phyloP scores from a whole-genome alignment of 2,329 filamentous ascomycete genomes.

The Cercospora sp. region DNA sequence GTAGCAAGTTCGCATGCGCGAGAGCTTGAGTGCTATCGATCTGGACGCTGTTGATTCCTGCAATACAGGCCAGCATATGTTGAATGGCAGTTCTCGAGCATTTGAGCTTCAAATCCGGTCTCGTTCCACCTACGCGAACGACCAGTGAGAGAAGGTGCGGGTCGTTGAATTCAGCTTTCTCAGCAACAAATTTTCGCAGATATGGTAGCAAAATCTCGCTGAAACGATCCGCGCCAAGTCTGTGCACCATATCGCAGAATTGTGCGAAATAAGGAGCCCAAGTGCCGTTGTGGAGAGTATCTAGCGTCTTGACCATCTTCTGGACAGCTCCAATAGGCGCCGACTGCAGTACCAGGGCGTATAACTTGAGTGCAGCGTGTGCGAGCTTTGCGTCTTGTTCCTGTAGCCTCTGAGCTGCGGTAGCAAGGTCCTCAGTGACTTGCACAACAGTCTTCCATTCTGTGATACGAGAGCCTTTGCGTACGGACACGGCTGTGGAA shows the following conservation, averaged over 20 bases:
- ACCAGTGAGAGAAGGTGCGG: constrained; percentile 20
- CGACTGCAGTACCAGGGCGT: constrained; percentile 69
- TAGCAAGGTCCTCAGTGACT: constrained; percentile 37
- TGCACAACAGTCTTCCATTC: constrained; percentile 70
- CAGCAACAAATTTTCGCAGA: constrained; percentile 80
- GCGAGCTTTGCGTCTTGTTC: constrained; percentile 30
- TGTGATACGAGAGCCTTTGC: constrained; percentile 72
- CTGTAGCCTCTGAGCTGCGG: constrained; percentile 21
- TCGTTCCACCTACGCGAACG: constrained; percentile 15
- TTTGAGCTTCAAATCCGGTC: constrained; percentile 19
- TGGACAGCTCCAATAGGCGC: constrained; percentile 79
- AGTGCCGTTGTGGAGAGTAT: constrained; percentile 63
- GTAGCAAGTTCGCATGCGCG: constrained; percentile 19
- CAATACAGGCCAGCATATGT: constrained; percentile 1
- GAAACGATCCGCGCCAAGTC: constrained; percentile 73
- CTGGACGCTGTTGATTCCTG: not conserved
- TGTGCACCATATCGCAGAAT: constrained; percentile 80
- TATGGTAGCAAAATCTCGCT: constrained; percentile 73
- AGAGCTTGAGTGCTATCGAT: not conserved
- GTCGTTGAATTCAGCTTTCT: constrained; percentile 40
- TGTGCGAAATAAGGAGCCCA: constrained; percentile 74
- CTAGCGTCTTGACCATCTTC: constrained; percentile 65
- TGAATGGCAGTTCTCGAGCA: not conserved
- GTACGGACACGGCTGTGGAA: constrained; percentile 72
- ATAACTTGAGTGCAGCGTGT: constrained; percentile 47